phyloP scores from a whole-genome alignment of 2,329 filamentous ascomycete genomes.

The Claviceps purpurea region DNA sequence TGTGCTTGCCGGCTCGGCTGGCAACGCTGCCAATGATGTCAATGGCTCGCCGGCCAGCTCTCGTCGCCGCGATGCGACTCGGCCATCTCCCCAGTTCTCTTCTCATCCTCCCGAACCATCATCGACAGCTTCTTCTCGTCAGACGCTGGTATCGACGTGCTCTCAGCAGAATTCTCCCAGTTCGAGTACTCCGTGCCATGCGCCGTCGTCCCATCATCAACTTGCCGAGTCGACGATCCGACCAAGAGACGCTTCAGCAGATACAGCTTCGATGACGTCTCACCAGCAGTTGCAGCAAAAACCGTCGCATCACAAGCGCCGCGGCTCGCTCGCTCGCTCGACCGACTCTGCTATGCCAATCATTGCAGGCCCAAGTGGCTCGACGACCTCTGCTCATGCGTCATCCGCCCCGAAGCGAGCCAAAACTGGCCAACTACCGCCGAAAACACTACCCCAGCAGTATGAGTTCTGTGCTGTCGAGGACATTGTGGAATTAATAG shows the following conservation, averaged over 20 bases:
- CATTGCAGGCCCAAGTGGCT: not conserved
- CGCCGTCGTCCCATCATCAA: conserved; percentile 2
- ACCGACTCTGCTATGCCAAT: not conserved
- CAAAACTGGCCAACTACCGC: conserved; percentile 33
- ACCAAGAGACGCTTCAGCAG: not conserved
- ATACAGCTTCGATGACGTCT: not conserved
- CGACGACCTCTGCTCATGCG: not conserved
- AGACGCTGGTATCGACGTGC: conserved; percentile 9
- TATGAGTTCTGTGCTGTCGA: conserved; percentile 76
- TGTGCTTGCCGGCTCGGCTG: conserved; percentile 30
- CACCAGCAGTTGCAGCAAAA: not conserved
- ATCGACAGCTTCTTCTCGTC: not conserved
- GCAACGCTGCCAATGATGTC: conserved; percentile 31
- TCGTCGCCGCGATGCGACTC: conserved; percentile 18
- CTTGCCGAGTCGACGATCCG: not conserved
- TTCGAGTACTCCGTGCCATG: conserved; percentile 12
- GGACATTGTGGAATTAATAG: conserved; percentile 80
- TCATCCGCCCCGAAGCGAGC: conserved; percentile 33
- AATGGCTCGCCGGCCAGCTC: conserved; percentile 38
- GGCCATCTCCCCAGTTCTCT: conserved; percentile 13
- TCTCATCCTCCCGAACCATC: conserved; percentile 14
- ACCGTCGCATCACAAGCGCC: conserved; percentile 21
- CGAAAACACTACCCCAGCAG: conserved; percentile 50
- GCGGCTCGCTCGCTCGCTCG: conserved; percentile 13
- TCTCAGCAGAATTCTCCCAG: conserved; percentile 4